These are phyloP conservation scores for Naganishia randhawae DNA, from an alignment of 768 basidiomycete species.

Conservation along the genomic window DNA sequence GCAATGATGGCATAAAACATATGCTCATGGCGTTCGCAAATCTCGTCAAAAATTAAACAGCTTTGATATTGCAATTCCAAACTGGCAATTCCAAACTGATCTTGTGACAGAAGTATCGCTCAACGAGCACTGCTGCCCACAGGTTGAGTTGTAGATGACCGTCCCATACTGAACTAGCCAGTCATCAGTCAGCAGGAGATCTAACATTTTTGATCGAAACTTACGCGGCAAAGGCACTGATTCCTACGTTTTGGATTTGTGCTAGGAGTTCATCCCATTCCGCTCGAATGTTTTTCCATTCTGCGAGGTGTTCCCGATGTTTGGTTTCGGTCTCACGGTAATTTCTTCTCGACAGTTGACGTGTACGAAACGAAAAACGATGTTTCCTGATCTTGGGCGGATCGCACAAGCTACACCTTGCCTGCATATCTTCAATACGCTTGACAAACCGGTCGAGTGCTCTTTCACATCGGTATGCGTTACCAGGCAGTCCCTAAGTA, in stretches of 20 bases:
- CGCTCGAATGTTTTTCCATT: neutral
- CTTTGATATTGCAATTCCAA: too few species aligned
- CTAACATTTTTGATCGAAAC: neutral
- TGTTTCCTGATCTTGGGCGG: neutral
- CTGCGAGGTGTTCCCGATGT: neutral
- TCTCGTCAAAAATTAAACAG: too few species aligned
- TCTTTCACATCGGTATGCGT: neutral
- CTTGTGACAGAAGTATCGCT: too few species aligned
- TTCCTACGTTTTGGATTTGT: neutral
- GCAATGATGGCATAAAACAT: too few species aligned
- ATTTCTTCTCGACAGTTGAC: neutral
- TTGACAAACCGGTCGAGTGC: neutral
- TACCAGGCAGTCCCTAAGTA: neutral
- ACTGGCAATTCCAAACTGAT: too few species aligned
- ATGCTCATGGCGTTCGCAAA: too few species aligned
- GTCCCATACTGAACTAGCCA: neutral
- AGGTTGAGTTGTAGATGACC: neutral
- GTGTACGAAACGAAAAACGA: neutral
- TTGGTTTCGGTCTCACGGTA: neutral
- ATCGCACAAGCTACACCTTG: neutral
- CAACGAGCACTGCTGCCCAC: neutral
- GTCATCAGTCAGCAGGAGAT: neutral
- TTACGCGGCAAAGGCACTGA: neutral
- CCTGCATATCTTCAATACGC: neutral
- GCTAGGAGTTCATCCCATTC: neutral